A percentile compares a stretch with the other conserved stretches of the same genome.
Conservation (phyloP, 805 yeast genomes). For the Scheffersomyces spartinae region DNA sequence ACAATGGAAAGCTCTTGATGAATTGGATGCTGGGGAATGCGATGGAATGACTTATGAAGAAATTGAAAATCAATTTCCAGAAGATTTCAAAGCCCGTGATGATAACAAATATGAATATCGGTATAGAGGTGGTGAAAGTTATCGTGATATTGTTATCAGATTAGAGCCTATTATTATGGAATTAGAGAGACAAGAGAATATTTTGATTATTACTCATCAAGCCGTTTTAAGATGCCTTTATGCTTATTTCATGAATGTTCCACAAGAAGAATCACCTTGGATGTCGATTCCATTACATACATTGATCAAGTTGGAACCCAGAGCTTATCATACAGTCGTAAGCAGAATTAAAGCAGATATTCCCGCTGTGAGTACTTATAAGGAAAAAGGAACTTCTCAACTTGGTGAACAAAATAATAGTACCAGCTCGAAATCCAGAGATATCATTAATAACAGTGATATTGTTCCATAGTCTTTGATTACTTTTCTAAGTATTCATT, state of each 20-base stretch:
- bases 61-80: slow-evolving; percentile 75
- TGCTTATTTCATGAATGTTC: slow-evolving; percentile 97
- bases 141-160: slow-evolving; percentile 88
- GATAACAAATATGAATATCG: slow-evolving; percentile 93
- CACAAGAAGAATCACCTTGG: slow-evolving; percentile 97
- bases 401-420: slow-evolving; percentile 38
- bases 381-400: slow-evolving; percentile 81
- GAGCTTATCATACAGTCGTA: slow-evolving; percentile 83
- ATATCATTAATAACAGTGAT: slow-evolving; percentile 31
- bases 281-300: slow-evolving; percentile 98
- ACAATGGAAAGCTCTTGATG: slow-evolving; percentile 95
- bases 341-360: slow-evolving; percentile 89
- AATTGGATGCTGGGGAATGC: slow-evolving; percentile 94
- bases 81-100: slow-evolving; percentile 91
- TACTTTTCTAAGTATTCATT: too few species aligned
- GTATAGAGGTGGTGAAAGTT: slow-evolving; percentile 95
- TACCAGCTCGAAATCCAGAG: slow-evolving; percentile 34
- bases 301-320: slow-evolving; percentile 85
- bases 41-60: slow-evolving; percentile 96
- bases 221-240: slow-evolving; percentile 93
- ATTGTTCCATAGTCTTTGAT: too few species aligned
- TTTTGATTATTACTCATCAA: slow-evolving; percentile 92
- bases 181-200: slow-evolving; percentile 92
- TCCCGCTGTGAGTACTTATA: slow-evolving; percentile 95
- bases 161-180: slow-evolving; percentile 98